These are phyloP conservation scores for Talaromyces sp. DNA, from an alignment of 2,329 filamentous ascomycete genomes.

Conservation along the genomic window DNA sequence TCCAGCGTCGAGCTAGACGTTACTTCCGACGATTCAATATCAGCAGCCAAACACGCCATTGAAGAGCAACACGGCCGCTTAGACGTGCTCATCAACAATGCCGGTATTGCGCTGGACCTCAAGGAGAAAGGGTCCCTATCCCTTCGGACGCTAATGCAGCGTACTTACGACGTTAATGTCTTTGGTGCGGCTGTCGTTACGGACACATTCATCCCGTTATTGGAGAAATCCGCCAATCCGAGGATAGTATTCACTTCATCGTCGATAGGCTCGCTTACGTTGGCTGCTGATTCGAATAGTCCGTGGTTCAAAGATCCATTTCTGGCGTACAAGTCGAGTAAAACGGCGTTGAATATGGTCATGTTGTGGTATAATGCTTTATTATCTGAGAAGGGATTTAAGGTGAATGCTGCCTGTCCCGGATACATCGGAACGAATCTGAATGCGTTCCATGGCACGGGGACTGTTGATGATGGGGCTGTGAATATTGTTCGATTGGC, in stretches of 20 bases:
- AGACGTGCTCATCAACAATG: constrained; percentile 14
- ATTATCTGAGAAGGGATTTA: constrained; percentile 31
- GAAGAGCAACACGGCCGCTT: background rate
- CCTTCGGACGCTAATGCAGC: constrained; percentile 16
- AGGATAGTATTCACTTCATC: constrained; percentile 27
- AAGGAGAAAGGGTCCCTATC: background rate
- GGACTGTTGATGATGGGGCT: constrained; percentile 13
- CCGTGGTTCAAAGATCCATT: constrained; percentile 17
- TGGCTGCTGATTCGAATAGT: constrained; percentile 17
- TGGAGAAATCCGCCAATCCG: constrained; percentile 21
- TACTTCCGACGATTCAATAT: constrained; percentile 5
- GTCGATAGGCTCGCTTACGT: constrained; percentile 20
- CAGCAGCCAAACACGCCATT: background rate
- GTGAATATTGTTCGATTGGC: constrained; percentile 21
- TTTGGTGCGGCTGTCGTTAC: constrained; percentile 25
- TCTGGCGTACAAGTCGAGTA: constrained; percentile 38
- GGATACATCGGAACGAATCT: constrained; percentile 22
- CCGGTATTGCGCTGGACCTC: constrained; percentile 7
- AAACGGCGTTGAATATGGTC: constrained; percentile 43
- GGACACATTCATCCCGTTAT: constrained; percentile 23
- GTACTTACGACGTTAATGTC: constrained; percentile 26
- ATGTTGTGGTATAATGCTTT: constrained; percentile 39
- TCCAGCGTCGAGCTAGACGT: constrained; percentile 9
- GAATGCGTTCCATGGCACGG: background rate
- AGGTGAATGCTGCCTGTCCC: constrained; percentile 23